phyloP scores from a whole-genome alignment of 1,284 basidiomycete species.

The Ceraceosorus guamensis region DNA sequence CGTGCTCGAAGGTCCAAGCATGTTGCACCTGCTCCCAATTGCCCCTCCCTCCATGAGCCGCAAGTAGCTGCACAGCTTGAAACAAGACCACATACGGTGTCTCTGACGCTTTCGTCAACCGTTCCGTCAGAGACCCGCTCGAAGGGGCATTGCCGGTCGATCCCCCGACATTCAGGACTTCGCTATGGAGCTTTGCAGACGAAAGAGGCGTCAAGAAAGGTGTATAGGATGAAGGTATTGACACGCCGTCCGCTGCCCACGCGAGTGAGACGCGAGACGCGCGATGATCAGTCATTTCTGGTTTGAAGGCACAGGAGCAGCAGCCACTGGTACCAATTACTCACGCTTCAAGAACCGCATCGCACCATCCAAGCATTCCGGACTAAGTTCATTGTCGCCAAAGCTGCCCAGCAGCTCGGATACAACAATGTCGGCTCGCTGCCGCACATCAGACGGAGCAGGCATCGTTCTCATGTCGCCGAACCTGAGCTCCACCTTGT shows the following conservation, averaged over 20 bases:
- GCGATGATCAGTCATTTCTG: constrained; percentile 43
- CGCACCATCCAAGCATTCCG: constrained; percentile 94
- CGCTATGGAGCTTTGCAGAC: constrained; percentile 78
- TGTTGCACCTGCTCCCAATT: constrained; percentile 75
- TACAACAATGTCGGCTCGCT: constrained; percentile 84
- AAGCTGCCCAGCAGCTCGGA: constrained; percentile 94
- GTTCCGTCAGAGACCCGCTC: constrained; percentile 12
- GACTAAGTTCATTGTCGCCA: constrained; percentile 96
- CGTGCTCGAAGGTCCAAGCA: constrained; percentile 94
- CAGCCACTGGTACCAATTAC: not conserved
- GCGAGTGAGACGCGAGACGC: constrained; percentile 64
- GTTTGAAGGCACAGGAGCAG: not conserved
- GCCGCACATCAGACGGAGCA: constrained; percentile 52
- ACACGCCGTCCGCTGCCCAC: constrained; percentile 73
- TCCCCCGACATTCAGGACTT: constrained; percentile 5
- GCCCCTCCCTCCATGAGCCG: constrained; percentile 53
- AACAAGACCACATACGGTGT: constrained; percentile 99
- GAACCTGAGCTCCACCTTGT: constrained; percentile 68
- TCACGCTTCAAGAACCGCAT: constrained; percentile 58
- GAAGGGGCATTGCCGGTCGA: not conserved
- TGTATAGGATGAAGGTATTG: constrained; percentile 91
- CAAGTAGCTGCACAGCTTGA: constrained; percentile 59
- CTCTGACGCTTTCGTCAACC: constrained; percentile 59
- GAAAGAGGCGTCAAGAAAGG: constrained; percentile 88
- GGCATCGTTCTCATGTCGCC: constrained; percentile 83